Conservation (phyloP, 345 rosid species). For the Acer yangbiense region DNA sequence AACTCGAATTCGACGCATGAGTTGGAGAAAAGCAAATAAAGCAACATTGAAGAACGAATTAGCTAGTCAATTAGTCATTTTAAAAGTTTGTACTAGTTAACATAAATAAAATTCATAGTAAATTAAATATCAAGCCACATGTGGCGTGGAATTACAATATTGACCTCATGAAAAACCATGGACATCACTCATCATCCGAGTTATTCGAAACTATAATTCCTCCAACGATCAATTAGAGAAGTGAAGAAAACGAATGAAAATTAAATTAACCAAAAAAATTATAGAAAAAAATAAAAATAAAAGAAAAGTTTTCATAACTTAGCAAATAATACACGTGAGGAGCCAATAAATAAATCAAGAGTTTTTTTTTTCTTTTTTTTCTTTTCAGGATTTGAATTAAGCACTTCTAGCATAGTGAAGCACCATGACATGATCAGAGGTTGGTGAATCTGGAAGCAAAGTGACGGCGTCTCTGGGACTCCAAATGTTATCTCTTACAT, state of each 20-base stretch:
- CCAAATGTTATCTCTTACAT: constrained; percentile 92
- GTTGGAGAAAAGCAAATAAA: background rate
- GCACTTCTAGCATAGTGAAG: constrained; percentile 77
- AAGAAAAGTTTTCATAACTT: constrained; percentile 28
- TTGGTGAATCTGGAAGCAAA: constrained; percentile 61
- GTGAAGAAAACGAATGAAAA: background rate
- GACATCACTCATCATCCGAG: constrained; percentile 20
- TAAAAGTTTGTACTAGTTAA: constrained; percentile 11
- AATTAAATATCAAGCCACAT: constrained; percentile 21
- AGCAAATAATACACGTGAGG: constrained; percentile 24
- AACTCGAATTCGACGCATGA: background rate
- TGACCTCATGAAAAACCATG: constrained; percentile 18
- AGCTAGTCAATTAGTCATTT: background rate
- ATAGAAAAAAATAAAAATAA: background rate
- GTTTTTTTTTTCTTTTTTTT: background rate
- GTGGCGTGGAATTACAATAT: constrained; percentile 27
- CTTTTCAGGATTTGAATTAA: background rate
- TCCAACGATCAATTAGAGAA: constrained; percentile 32
- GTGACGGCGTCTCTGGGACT: constrained; percentile 55
- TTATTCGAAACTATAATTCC: background rate
- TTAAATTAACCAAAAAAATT: background rate
- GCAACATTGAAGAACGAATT: background rate
- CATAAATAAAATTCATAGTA: background rate
- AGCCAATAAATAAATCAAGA: constrained; percentile 16
- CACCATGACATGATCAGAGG: constrained; percentile 81